Evolutionary conservation across 2,329 filamentous ascomycete genomes (phyloP).

Genomic region (Chrysoporthe austroafricana): DNA sequence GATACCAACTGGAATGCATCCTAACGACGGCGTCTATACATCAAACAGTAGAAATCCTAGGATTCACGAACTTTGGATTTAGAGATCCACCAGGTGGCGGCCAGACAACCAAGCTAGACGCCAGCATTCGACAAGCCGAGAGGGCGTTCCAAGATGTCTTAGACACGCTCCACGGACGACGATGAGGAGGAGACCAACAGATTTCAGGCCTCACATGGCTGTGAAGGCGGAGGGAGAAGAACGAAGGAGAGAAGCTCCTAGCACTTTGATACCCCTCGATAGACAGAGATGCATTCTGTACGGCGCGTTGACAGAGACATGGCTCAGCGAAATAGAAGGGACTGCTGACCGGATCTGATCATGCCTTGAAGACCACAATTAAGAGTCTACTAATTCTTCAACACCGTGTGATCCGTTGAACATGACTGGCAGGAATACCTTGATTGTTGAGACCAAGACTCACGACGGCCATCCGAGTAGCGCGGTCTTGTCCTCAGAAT

Average conservation of each 20-base stretch:
- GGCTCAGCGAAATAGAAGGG: constrained; percentile 10
- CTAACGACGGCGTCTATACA: constrained; percentile 30
- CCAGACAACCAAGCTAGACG: background rate
- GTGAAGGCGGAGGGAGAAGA: background rate
- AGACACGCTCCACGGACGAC: background rate
- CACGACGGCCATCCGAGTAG: background rate
- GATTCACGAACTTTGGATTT: background rate
- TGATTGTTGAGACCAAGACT: background rate
- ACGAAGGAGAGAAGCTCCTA: constrained; percentile 14
- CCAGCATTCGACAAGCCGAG: background rate
- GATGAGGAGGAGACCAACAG: background rate
- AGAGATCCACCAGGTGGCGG: background rate
- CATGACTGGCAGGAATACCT: background rate
- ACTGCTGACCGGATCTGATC: constrained; percentile 20
- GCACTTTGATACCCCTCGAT: constrained; percentile 28
- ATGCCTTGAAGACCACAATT: constrained; percentile 10
- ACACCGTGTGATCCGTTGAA: background rate
- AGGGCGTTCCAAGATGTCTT: background rate
- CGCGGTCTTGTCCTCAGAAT: no score
- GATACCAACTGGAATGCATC: constrained; percentile 23
- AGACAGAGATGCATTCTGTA: constrained; percentile 28
- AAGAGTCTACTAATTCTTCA: background rate
- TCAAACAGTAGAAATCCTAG: background rate
- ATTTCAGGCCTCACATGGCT: constrained; percentile 8
- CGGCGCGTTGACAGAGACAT: constrained; percentile 20